Conservation (phyloP, 768 basidiomycete genomes). For the Artomyces pyxidatus region DNA sequence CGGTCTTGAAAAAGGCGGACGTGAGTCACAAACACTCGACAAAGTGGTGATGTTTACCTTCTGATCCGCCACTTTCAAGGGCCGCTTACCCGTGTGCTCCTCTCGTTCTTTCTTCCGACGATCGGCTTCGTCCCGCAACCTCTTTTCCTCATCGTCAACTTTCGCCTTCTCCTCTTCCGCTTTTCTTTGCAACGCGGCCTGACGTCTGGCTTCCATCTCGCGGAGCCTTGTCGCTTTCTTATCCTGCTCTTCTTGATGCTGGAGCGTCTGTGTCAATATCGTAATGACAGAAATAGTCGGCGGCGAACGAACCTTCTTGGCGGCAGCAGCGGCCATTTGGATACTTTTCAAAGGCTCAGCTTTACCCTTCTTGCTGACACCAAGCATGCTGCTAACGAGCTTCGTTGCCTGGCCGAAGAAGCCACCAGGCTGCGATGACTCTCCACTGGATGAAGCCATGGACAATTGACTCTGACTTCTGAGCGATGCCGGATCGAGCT, state of each 20-base stretch:
- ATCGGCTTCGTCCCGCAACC: slow-evolving; percentile 65
- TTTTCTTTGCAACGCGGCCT: slow-evolving; percentile 61
- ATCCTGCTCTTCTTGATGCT: slow-evolving; percentile 89
- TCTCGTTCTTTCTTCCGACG: slow-evolving; percentile 78
- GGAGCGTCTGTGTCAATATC: slow-evolving; percentile 1
- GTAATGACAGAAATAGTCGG: background rate
- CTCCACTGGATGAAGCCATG: slow-evolving; percentile 33
- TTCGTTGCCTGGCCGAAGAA: slow-evolving; percentile 67
- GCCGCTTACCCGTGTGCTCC: slow-evolving; percentile 64
- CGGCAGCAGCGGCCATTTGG: slow-evolving; percentile 73
- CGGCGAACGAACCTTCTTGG: slow-evolving; percentile 67
- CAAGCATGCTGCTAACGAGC: slow-evolving; percentile 57
- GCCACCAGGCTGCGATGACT: slow-evolving; percentile 35
- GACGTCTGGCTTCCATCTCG: slow-evolving; percentile 80
- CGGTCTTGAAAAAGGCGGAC: slow-evolving; percentile 22
- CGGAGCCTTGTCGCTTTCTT: slow-evolving; percentile 67
- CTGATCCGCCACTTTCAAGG: slow-evolving; percentile 45
- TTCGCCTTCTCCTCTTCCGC: slow-evolving; percentile 68
- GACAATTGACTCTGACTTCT: slow-evolving; percentile 51
- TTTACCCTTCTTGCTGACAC: slow-evolving; percentile 59
- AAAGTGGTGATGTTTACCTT: slow-evolving; percentile 45
- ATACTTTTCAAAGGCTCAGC: slow-evolving; percentile 69
- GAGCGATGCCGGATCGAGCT: slow-evolving; percentile 16
- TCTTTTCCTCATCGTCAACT: slow-evolving; percentile 59
- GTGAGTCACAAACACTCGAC: background rate